These are phyloP conservation scores for Solanum acaule DNA, from an alignment of 257 asterid species.

Conservation along the genomic window DNA sequence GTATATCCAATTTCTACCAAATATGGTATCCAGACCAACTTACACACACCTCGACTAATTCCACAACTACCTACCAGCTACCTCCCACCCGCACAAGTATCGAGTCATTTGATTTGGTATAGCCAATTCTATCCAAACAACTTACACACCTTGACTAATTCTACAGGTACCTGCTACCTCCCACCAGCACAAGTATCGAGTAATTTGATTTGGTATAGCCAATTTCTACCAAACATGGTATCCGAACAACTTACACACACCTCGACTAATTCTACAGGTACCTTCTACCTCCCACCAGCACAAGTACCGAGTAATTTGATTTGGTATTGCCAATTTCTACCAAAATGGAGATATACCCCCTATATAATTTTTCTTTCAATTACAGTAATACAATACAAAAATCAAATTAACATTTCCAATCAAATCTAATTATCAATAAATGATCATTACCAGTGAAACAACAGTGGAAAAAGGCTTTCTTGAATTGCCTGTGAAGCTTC, in stretches of 20 bases:
- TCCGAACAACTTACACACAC: neutral
- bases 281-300: neutral
- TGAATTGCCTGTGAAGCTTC: slow-evolving; percentile 25
- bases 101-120: neutral
- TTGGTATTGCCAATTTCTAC: neutral
- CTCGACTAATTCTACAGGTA: neutral
- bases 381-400: neutral
- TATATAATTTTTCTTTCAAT: neutral
- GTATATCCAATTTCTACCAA: neutral
- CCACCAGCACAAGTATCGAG: neutral
- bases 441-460: slow-evolving; percentile 33
- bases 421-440: neutral
- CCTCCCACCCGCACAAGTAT: neutral
- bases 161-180: neutral
- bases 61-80: neutral
- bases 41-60: neutral
- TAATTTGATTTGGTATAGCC: neutral
- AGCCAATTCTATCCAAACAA: neutral
- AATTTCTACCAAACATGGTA: neutral
- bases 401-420: neutral
- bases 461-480: slow-evolving; percentile 21
- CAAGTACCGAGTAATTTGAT: neutral
- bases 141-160: neutral
- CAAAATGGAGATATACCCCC: neutral
- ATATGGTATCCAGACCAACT: neutral